Percentiles rank a stretch among this genome's conserved stretches.
Conservation (phyloP, 1,139 yeast species). For the Trichomonascaceae sp. region DNA sequence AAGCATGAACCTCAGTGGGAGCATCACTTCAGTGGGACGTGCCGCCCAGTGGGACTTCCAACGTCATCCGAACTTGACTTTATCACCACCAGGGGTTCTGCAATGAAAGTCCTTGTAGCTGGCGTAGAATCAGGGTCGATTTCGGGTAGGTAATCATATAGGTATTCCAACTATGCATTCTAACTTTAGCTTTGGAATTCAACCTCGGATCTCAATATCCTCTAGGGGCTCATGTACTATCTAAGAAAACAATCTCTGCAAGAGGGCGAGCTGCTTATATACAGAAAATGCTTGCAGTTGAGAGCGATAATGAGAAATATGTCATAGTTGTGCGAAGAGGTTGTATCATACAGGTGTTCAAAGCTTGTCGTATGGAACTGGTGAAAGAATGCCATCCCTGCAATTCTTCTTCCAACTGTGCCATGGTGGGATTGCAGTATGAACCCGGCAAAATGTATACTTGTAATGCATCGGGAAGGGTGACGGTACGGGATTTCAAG, state of each 20-base stretch:
- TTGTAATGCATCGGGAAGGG: conserved; percentile 42
- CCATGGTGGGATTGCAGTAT: conserved; percentile 33
- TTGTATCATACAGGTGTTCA: conserved; percentile 30
- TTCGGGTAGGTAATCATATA: conserved; percentile 19
- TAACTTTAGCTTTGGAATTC: conserved; percentile 2
- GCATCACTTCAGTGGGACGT: too few species aligned
- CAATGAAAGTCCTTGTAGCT: conserved; percentile 26
- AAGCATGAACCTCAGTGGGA: too few species aligned
- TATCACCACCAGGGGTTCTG: too few species aligned
- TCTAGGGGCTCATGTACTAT: background rate
- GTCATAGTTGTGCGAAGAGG: conserved; percentile 32
- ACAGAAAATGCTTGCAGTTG: conserved; percentile 26
- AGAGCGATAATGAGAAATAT: conserved; percentile 17
- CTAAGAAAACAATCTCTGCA: conserved; percentile 17
- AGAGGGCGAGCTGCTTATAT: conserved; percentile 27
- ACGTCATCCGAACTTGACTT: too few species aligned
- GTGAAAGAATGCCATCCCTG: conserved; percentile 35
- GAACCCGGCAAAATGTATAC: conserved; percentile 36
- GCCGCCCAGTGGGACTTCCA: too few species aligned
- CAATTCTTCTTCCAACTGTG: conserved; percentile 24
- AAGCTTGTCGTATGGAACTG: conserved; percentile 25
- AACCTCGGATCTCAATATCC: conserved; percentile 8
- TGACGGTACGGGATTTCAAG: conserved; percentile 40
- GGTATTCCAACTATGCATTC: background rate
- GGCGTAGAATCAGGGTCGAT: conserved; percentile 27